Evolutionary conservation across 1,284 basidiomycete species (phyloP).

Genomic region (Coniferiporia sulphurascens): DNA sequence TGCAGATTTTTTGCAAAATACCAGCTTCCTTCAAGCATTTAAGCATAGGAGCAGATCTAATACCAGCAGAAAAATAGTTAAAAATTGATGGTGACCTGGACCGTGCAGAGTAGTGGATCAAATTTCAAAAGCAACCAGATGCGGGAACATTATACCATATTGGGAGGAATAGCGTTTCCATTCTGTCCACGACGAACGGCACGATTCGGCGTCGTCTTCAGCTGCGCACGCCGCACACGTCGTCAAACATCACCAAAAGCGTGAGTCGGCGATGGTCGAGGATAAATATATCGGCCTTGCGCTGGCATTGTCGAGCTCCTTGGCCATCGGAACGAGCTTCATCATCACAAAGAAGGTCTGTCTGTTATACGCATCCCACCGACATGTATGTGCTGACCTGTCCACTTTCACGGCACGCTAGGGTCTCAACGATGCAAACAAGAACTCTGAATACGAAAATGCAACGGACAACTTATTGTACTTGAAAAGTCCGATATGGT

Average conservation of each 20-base stretch:
- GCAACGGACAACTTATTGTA: constrained; percentile 83
- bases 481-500: constrained; percentile 94
- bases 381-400: neutral
- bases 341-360: constrained; percentile 95
- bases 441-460: constrained; percentile 45
- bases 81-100: no score
- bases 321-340: constrained; percentile 87
- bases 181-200: neutral
- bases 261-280: constrained; percentile 55
- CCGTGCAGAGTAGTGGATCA: no score
- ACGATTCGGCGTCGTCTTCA: neutral
- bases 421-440: constrained; percentile 80
- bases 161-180: no score
- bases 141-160: no score
- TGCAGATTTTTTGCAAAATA: no score
- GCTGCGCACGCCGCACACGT: neutral
- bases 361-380: neutral
- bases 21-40: no score
- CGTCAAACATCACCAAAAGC: neutral
- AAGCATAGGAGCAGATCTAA: no score
- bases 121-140: no score
- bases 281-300: constrained; percentile 91
- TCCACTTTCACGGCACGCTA: constrained; percentile 27
- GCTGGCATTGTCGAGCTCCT: constrained; percentile 78
- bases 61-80: no score